A percentile compares a stretch with the other conserved stretches of the same genome.
Evolutionary conservation across 345 rosid genomes (phyloP).

Genomic region (Eucalyptus viminalis): DNA sequence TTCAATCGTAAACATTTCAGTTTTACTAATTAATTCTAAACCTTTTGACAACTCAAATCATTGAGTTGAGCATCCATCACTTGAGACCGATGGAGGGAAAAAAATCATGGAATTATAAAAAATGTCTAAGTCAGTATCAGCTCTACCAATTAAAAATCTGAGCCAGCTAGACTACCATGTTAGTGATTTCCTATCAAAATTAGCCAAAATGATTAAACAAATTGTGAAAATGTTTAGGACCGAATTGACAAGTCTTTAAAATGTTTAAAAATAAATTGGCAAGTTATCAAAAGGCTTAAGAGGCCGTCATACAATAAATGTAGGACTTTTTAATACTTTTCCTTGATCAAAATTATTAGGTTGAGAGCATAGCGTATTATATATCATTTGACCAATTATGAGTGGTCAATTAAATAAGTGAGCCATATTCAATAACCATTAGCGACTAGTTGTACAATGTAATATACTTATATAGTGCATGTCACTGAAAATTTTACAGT

Average conservation of each 20-base stretch:
- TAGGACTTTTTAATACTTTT: neutral
- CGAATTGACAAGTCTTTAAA: neutral
- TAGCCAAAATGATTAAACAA: rapidly evolving
- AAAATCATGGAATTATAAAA: neutral
- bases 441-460: neutral
- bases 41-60: neutral
- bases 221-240: no score
- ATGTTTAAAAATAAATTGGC: neutral
- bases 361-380: neutral
- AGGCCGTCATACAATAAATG: neutral
- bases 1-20: rapidly evolving
- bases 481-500: neutral
- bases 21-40: no score
- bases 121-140: neutral
- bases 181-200: neutral
- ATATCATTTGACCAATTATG: neutral
- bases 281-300: neutral
- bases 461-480: neutral
- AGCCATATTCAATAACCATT: neutral
- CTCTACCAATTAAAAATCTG: neutral
- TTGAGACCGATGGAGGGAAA: neutral
- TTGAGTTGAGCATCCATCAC: neutral
- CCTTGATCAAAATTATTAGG: neutral
- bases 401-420: neutral
- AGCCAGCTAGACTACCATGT: neutral